Evolutionary conservation across 371 early-diverging fungal species (phyloP).

Genomic region (Funneliformis caledonium): DNA sequence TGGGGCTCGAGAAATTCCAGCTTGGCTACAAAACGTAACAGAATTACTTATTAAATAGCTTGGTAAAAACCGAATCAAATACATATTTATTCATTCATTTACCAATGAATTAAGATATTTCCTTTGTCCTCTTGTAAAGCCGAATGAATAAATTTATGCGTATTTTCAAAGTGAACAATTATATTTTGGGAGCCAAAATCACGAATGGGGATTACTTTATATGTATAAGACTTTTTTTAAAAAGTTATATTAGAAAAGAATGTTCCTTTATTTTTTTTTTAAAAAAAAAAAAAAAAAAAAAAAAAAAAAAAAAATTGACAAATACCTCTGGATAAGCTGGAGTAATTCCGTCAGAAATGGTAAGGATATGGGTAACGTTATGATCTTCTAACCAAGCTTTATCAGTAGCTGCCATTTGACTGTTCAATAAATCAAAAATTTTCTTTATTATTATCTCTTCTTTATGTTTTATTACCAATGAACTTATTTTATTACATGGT

Average conservation of each 20-base stretch:
- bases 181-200: conserved; percentile 17
- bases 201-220: conserved; percentile 19
- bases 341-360: not conserved
- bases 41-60: not conserved
- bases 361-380: conserved; percentile 33
- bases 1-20: conserved; percentile 27
- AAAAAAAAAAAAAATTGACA: not conserved
- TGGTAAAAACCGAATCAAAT: not conserved
- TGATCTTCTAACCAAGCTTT: conserved; percentile 29
- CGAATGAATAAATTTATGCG: conserved; percentile 12
- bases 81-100: not conserved
- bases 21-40: conserved; percentile 25
- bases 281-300: not conserved
- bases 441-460: not conserved
- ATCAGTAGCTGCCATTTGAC: conserved; percentile 22
- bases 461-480: not conserved
- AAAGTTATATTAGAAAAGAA: not conserved
- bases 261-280: not conserved
- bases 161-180: conserved; percentile 16
- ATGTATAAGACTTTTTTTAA: conserved; percentile 3
- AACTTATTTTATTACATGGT: not conserved
- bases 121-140: conserved; percentile 7
- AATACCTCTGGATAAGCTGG: conserved; percentile 19
- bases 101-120: conserved; percentile 30
- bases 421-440: not conserved